Evolutionary conservation across 352 stramenopile species (phyloP), one percentile per base, ranked within the genome.

Genomic region (Elongisporangium anandrum): DNA sequence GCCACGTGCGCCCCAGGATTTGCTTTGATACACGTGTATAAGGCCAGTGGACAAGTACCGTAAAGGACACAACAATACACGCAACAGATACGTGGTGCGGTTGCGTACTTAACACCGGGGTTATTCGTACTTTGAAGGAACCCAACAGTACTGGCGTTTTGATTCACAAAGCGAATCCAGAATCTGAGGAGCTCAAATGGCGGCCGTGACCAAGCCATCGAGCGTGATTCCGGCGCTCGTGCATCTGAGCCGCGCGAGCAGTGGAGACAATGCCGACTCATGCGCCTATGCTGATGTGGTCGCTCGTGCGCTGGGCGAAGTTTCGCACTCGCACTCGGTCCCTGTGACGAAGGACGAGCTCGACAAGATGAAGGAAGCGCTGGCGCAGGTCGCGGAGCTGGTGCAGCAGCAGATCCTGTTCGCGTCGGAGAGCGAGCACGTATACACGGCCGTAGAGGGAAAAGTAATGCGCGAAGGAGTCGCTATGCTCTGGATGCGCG

Each of bases 401-500:
- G 53, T 85, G 23, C 73, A 83, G 56, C 71, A 63, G 38, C 69
- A 79, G 51, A 66, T 71, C n/a, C 41, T 83, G 52, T 77, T 75
- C 49, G 52, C 60, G 21, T 54, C 55, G 6, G 47, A 67, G 8
- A 63, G 38, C n/a, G 54, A 53, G 0, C 34, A 54, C 0, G 52
- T 48, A 38, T 81, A 81, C 58, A 59, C 61, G 8, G 4, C 20
- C 0, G 61, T 62, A 29, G 68, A 88, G 50, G 49, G 66, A 16
- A 49, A 62, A 34, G 62, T 70, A 19, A 60, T 92, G 21, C 66
- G 72, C 10, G 55, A 29, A 26, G 77, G 68, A 2, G 50, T 89
- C 54, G 60, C 64, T 9, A 54, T 79, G 52, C 65, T 93, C 24
- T 93, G 83, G 83, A 60, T 70, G 0, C 80, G 88, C 48, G 79